Evolutionary conservation across 1,139 yeast species (phyloP), one percentile per base, ranked within the genome.

Genomic region (Dujonia santamariae): DNA sequence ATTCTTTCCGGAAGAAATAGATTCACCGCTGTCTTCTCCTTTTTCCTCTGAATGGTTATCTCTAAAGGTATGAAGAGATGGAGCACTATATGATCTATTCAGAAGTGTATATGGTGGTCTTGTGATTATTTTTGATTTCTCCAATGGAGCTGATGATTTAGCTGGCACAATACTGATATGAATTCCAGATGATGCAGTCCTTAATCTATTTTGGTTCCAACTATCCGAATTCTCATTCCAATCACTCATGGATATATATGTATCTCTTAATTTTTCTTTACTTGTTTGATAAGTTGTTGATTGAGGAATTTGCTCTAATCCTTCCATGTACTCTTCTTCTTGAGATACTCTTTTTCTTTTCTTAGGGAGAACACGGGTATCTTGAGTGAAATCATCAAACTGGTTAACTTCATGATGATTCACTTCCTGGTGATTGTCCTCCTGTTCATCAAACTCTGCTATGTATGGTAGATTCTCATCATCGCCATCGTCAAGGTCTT

Each of bases 21-120:
- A n/a, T n/a, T n/a, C n/a, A n/a, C n/a, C n/a, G n/a, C n/a, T n/a
- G n/a, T n/a, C n/a, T n/a, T n/a, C n/a, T n/a, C n/a, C n/a, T n/a
- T n/a, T n/a, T n/a, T n/a, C n/a, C n/a, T n/a, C n/a, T n/a, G n/a
- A n/a, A n/a, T n/a, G n/a, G n/a, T n/a, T n/a, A 27, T 53, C 48
- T 33, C 67, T 44, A 39, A 53, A 65, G 3, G 72, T 64, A 39
- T 67, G 67, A 25, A 67, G 50, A 3, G 72, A 67, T 4, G 73
- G 73, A 1, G 72, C 72, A 48, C 71, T 62, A 24, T 48, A 45
- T 1, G 70, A 59, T 21, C 66, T 36, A 38, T 46, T 50, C 57
- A 56, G 57, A n/a, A 46, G 40, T 8, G 48, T 34, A 29, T 41
- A 46, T 14, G 47, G 38, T 3, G 48, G 44, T 19, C 38, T 31